phyloP scores from a whole-genome alignment of 1,284 basidiomycete genomes.

The Phlebopus sp. region DNA sequence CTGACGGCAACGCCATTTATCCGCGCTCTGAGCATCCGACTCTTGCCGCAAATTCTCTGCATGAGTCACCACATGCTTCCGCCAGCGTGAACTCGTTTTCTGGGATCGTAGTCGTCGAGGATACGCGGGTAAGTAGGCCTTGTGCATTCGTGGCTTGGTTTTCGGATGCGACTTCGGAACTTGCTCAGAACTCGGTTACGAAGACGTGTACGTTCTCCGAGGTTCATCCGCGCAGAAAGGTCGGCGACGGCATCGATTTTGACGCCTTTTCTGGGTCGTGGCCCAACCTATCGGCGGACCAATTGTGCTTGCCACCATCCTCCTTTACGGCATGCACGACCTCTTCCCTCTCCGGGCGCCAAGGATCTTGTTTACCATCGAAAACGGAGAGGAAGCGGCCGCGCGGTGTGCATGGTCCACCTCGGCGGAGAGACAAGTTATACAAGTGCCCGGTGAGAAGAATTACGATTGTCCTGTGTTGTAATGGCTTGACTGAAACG shows the following conservation, averaged over 20 bases:
- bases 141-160: not conserved
- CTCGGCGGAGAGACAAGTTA: constrained; percentile 31
- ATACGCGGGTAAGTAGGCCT: constrained; percentile 24
- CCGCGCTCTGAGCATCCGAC: constrained; percentile 14
- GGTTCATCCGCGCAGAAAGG: not conserved
- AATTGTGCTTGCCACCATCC: constrained; percentile 1
- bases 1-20: constrained; percentile 28
- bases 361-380: not conserved
- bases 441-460: constrained; percentile 38
- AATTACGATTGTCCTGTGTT: not conserved
- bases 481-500: not conserved
- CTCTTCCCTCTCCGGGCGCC: not conserved
- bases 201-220: not conserved
- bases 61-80: too few species aligned
- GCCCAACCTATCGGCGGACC: constrained; percentile 4
- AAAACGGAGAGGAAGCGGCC: constrained; percentile 10
- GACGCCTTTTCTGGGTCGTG: constrained; percentile 8
- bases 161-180: not conserved
- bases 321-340: constrained; percentile 11
- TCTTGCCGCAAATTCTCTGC: constrained; percentile 4
- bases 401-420: constrained; percentile 8
- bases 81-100: constrained; percentile 11
- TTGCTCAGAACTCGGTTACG: not conserved
- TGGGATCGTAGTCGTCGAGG: constrained; percentile 29
- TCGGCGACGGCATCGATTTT: not conserved